These are phyloP conservation scores for Funneliformis geosporum DNA, from an alignment of 192 early-diverging fungal species.

Conservation along the genomic window DNA sequence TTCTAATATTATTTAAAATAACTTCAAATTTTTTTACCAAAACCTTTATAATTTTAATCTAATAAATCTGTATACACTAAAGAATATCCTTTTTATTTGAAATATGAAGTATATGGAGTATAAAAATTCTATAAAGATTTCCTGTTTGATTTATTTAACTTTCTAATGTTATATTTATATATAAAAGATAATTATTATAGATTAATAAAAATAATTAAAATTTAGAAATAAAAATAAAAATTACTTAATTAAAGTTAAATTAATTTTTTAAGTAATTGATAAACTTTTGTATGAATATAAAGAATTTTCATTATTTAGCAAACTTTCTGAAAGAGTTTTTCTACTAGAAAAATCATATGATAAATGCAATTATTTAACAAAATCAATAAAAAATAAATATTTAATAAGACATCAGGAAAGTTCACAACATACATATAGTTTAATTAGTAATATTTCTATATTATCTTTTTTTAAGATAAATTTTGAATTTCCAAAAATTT, in stretches of 20 bases:
- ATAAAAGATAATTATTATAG: no score
- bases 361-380: neutral
- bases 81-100: neutral
- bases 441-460: neutral
- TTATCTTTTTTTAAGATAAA: neutral
- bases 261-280: neutral
- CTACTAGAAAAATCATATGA: neutral
- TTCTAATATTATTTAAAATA: slow-evolving; percentile 1
- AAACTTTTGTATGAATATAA: neutral
- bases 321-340: neutral
- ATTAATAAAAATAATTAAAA: neutral
- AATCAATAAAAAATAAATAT: neutral
- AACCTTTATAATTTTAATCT: neutral
- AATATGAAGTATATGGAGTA: slow-evolving; percentile 12
- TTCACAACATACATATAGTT: neutral
- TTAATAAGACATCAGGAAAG: neutral
- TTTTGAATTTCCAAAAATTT: neutral
- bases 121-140: slow-evolving; percentile 16
- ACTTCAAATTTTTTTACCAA: neutral
- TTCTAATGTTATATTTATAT: no score
- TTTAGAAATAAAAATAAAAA: neutral
- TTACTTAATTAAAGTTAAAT: neutral
- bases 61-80: neutral
- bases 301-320: neutral
- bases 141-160: no score